These are phyloP conservation scores for Passalora sequoiae DNA, from an alignment of 2,329 filamentous ascomycete species.

Conservation along the genomic window DNA sequence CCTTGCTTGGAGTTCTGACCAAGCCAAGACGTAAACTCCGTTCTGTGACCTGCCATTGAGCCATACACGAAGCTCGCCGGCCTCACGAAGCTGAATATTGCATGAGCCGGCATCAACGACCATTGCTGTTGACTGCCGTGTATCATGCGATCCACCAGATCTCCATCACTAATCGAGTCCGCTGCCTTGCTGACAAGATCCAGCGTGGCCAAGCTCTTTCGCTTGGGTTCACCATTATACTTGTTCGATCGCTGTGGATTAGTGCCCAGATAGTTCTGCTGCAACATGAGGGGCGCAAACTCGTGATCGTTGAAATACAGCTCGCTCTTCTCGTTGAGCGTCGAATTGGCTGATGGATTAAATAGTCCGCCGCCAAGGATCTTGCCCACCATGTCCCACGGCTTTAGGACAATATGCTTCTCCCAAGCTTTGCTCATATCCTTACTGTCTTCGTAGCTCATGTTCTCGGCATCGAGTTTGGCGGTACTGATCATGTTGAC, in stretches of 20 bases:
- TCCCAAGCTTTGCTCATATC: conserved; percentile 97
- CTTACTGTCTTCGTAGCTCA: conserved; percentile 82
- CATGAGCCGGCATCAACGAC: conserved; percentile 96
- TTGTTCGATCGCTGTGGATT: conserved; percentile 63
- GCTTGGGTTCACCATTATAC: conserved; percentile 54
- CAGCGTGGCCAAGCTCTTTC: conserved; percentile 73
- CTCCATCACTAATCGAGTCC: conserved; percentile 94
- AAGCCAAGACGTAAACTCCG: conserved; percentile 83
- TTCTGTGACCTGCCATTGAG: conserved; percentile 59
- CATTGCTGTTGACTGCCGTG: conserved; percentile 97
- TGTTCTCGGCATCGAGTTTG: conserved; percentile 74
- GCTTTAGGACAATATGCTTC: conserved; percentile 93
- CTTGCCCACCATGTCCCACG: conserved; percentile 96
- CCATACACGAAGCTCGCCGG: conserved; percentile 85
- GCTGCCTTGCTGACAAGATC: conserved; percentile 84
- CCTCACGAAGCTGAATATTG: conserved; percentile 87
- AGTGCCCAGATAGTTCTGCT: conserved; percentile 91
- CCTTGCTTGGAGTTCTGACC: conserved; percentile 86
- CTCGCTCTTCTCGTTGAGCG: conserved; percentile 95
- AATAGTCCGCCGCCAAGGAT: conserved; percentile 87
- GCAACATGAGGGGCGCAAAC: conserved; percentile 94
- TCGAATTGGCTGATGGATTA: conserved; percentile 72
- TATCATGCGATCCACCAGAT: conserved; percentile 95
- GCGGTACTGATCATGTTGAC: conserved; percentile 98
- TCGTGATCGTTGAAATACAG: conserved; percentile 99